phyloP scores from a whole-genome alignment of 495 filamentous ascomycete species.

The Neurospora sp. region DNA sequence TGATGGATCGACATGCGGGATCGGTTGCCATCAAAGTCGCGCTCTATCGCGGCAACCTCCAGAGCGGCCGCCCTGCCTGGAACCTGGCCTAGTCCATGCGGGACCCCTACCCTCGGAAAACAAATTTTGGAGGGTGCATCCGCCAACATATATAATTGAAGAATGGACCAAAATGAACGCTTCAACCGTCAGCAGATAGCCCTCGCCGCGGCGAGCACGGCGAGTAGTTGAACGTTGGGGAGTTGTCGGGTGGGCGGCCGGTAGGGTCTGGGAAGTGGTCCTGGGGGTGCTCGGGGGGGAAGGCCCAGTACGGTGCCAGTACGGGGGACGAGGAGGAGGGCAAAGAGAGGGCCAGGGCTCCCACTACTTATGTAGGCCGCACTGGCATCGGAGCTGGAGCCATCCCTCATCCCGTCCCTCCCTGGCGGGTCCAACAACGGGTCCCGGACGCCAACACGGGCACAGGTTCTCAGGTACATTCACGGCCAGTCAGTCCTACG shows the following conservation, averaged over 20 bases:
- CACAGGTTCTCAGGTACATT: slow-evolving; percentile 1
- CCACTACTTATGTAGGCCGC: not conserved
- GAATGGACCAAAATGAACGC: slow-evolving; percentile 3
- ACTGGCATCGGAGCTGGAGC: slow-evolving; percentile 19
- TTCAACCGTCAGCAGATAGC: slow-evolving; percentile 15
- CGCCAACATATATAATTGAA: slow-evolving; percentile 14
- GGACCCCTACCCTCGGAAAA: slow-evolving; percentile 24
- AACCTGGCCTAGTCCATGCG: slow-evolving; percentile 4
- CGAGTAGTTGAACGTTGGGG: slow-evolving; percentile 24
- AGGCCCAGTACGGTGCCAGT: not conserved
- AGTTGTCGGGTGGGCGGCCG: slow-evolving; percentile 3
- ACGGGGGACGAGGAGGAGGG: slow-evolving; percentile 15
- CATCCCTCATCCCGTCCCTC: slow-evolving; percentile 13
- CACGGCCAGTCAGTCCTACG: slow-evolving; percentile 7
- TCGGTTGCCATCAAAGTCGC: not conserved
- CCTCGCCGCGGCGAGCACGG: slow-evolving; percentile 15
- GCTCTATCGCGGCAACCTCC: not conserved
- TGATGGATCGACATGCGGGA: not conserved
- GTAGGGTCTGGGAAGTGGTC: slow-evolving; percentile 9
- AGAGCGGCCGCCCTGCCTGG: not conserved
- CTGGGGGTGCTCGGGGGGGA: slow-evolving; percentile 18
- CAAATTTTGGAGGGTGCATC: slow-evolving; percentile 9
- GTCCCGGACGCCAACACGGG: not conserved
- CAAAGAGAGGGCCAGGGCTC: not conserved
- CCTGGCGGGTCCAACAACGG: slow-evolving; percentile 19